Evolutionary conservation across 352 stramenopile species (phyloP).

Genomic region (Phytophthora ramorum): DNA sequence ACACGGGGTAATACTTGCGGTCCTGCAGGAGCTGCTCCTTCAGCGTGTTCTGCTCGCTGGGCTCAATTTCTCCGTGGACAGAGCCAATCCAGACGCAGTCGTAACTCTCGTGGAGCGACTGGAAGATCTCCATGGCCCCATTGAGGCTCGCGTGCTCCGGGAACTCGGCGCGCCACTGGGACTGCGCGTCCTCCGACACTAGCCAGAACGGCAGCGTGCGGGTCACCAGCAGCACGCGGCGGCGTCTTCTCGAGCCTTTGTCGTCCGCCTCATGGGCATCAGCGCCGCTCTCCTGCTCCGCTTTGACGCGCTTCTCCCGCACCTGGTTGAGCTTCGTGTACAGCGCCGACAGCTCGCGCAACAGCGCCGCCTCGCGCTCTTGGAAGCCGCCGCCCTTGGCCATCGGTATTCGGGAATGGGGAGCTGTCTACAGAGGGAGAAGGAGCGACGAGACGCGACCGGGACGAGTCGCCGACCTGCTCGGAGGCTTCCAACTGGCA

Average conservation of each 20-base stretch:
- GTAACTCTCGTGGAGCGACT: slow-evolving; percentile 79
- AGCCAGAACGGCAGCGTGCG: slow-evolving; percentile 81
- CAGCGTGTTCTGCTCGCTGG: slow-evolving; percentile 82
- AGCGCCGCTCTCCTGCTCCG: slow-evolving; percentile 57
- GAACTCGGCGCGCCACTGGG: slow-evolving; percentile 86
- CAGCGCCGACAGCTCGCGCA: slow-evolving; percentile 73
- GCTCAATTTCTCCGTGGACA: slow-evolving; percentile 81
- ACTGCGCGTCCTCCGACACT: slow-evolving; percentile 80
- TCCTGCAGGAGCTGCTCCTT: slow-evolving; percentile 87
- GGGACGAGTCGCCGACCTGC: slow-evolving; percentile 23
- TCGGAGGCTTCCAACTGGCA: not conserved
- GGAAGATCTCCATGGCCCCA: slow-evolving; percentile 79
- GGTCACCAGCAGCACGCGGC: slow-evolving; percentile 79
- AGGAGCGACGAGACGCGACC: slow-evolving; percentile 32
- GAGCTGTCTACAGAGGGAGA: not conserved
- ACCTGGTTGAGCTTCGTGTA: slow-evolving; percentile 88
- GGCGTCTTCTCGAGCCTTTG: slow-evolving; percentile 47
- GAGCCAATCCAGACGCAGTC: slow-evolving; percentile 89
- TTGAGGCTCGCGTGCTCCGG: slow-evolving; percentile 74
- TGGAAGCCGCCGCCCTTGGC: slow-evolving; percentile 52
- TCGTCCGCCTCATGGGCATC: slow-evolving; percentile 29
- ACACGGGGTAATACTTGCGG: slow-evolving; percentile 93
- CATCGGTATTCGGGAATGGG: slow-evolving; percentile 12
- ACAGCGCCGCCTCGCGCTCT: slow-evolving; percentile 71
- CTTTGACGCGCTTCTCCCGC: slow-evolving; percentile 78